A percentile compares a stretch with the other conserved stretches of the same genome.
These are phyloP conservation scores for Melampsora abietis-canadensis DNA, from an alignment of 1,284 basidiomycete genomes.

Conservation along the genomic window DNA sequence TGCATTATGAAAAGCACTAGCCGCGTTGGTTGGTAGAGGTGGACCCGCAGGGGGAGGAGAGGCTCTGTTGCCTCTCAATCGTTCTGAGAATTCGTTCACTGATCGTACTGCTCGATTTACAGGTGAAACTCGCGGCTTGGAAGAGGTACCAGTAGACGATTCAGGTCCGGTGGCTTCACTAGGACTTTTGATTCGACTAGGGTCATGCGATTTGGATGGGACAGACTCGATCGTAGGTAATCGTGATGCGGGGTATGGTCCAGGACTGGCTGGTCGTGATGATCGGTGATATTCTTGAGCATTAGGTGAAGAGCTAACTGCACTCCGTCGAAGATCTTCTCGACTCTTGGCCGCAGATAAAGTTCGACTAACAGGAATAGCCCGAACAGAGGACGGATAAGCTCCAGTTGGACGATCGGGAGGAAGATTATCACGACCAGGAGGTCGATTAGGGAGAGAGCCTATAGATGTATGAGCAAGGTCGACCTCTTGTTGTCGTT, in stretches of 20 bases:
- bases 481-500: conserved; percentile 43
- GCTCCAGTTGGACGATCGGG: conserved; percentile 21
- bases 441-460: conserved; percentile 39
- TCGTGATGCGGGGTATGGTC: conserved; percentile 26
- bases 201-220: conserved; percentile 53
- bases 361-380: conserved; percentile 32
- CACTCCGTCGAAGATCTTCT: conserved; percentile 28
- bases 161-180: conserved; percentile 41
- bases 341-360: conserved; percentile 23
- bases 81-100: conserved; percentile 35
- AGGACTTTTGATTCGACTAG: conserved; percentile 51
- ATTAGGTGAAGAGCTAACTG: conserved; percentile 16
- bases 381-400: conserved; percentile 22
- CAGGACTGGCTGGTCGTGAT: conserved; percentile 8
- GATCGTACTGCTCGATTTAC: conserved; percentile 44
- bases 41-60: conserved; percentile 22
- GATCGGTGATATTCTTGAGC: conserved; percentile 16
- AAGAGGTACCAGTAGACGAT: conserved; percentile 15
- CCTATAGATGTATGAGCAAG: conserved; percentile 21
- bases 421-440: conserved; percentile 6
- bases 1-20: conserved; percentile 25
- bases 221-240: conserved; percentile 41
- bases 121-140: conserved; percentile 31
- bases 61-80: conserved; percentile 32
- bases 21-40: conserved; percentile 40